Evolutionary conservation across 1,284 basidiomycete genomes (phyloP), one percentile per base, ranked within the genome.

Genomic region (Sphagnurus paluster): DNA sequence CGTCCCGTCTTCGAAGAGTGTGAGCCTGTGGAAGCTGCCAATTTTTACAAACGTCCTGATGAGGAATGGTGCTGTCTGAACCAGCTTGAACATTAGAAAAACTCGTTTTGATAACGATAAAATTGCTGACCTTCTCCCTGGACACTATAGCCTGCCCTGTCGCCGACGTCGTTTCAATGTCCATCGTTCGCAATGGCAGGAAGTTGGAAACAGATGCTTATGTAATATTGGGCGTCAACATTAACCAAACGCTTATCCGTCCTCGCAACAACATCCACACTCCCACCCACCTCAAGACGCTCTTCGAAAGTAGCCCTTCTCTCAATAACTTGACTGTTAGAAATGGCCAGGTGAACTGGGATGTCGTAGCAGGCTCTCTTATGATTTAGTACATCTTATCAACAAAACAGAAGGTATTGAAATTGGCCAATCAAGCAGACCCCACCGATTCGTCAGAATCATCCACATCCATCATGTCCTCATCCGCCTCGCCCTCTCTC

Each of bases 1-100:
- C 2, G 76, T 76, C 0, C 84, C 82, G 50, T 89, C 85, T 59
- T 90, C 85, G 54, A 90, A 90, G 47, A 87, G 68, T 2, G 70
- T 66, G 28, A 87, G 65, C 37, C 82, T 74, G 60, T 90, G 88
- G 61, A 88, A 89, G 24, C 76, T 69, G 10, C 85, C 85, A 30
- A 87, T 77, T 75, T 89, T 89, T 48, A 90, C 75, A 64, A 90
- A 90, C n/a, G 87, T 74, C 44, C 88, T 76, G 25, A 90, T 79
- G 47, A 90, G 76, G 63, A 90, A 90, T 5, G 88, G 87, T 0
- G 82, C 74, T 7, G 81, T 87, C 87, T 90, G 35, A 8, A 21
- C 13, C 25, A 11, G 29, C 5, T 30, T 7, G 13, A 37, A 41
- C 45, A 41, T 11, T 25, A 23, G 19, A 5, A 35, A 2, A n/a